Base-by-base conservation (phyloP, 306 rosid species). In the Fragaria iinumae region DNA sequence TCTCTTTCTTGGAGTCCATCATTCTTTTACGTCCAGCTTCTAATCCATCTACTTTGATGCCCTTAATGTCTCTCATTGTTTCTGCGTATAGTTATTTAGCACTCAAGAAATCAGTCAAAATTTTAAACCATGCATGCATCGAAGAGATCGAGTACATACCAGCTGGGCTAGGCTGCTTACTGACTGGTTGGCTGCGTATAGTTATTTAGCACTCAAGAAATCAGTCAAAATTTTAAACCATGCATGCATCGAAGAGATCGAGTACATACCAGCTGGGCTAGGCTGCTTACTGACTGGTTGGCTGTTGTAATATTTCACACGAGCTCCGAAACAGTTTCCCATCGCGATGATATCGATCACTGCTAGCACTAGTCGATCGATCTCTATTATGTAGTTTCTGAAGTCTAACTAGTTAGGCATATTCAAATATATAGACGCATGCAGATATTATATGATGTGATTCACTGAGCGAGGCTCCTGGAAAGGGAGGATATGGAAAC, bases 261-360 rank as follows among this genome's bases (percentile, higher is more conserved):
- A 49, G 53, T 64, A 38, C 39, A 65, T 65, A 65, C 70, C 70
- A 34, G 25, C 4, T 6, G 11, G 43, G n/a, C 67, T 62, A 29
- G 11, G 2, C 41, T 20, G 10, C 41, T 32, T 63, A 29, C 21
- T 32, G 68, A 39, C 5, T 1, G 8, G 47, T 55, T 13, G 38
- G 67, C 29, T 62, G 9, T n/a, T 53, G 5, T 69, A 71, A n/a
- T 63, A 29, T 2, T 56, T 74, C 2, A 83, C 83, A 0, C 67
- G 86, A 76, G 76, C 50, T 55, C 63, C 83, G 23, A 73, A 79
- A 62, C 82, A 80, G 64, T 76, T 83, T 25, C 86, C 86, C 86
- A 82, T 63, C 5, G n/a, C 44, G 68, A 63, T 8, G 18, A 62
- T 29, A 29, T 13, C n/a, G 20, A 32, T 13, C 44, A 32, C 44